Conservation (phyloP, 257 asterid species). For the Solanum virginianum region DNA sequence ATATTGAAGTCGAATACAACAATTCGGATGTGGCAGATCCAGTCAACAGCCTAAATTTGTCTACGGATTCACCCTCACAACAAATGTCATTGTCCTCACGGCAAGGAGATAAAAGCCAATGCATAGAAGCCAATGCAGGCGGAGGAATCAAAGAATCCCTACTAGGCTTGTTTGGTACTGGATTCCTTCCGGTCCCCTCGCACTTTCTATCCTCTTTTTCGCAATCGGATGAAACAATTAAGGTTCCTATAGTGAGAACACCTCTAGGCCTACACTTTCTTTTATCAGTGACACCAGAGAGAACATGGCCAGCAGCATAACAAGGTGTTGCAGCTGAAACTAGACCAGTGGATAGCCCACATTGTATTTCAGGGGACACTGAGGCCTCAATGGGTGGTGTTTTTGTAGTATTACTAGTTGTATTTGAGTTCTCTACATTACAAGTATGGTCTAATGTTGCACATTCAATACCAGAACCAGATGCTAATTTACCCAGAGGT, state of each 20-base stretch:
- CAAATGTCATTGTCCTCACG: conserved; percentile 9
- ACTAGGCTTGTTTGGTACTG: conserved; percentile 4
- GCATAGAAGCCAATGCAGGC: conserved; percentile 54
- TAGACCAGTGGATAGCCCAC: conserved; percentile 21
- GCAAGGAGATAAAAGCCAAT: conserved; percentile 44
- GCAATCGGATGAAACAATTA: conserved; percentile 4
- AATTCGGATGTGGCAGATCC: conserved; percentile 7
- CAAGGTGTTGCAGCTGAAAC: conserved; percentile 56
- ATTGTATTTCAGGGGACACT: conserved; percentile 72
- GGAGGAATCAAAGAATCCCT: conserved; percentile 33
- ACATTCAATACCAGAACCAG: not conserved
- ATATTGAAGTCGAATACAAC: conserved; percentile 18
- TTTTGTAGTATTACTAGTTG: conserved; percentile 13
- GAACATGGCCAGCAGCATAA: conserved; percentile 68
- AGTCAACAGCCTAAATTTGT: not conserved
- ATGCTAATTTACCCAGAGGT: conserved; percentile 23
- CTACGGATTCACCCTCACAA: conserved; percentile 3
- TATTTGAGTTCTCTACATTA: conserved; percentile 7
- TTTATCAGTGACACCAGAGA: conserved; percentile 67
- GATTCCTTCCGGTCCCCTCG: not conserved
- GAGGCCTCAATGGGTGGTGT: conserved; percentile 88
- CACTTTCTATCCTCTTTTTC: conserved; percentile 5
- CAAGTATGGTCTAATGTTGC: conserved; percentile 12
- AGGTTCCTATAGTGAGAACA: conserved; percentile 35
- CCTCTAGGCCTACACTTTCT: conserved; percentile 74